Percentiles rank a stretch among this genome's conserved stretches.
Evolutionary conservation across 1,284 basidiomycete genomes (phyloP).

Genomic region (Heterobasidion occidentale): DNA sequence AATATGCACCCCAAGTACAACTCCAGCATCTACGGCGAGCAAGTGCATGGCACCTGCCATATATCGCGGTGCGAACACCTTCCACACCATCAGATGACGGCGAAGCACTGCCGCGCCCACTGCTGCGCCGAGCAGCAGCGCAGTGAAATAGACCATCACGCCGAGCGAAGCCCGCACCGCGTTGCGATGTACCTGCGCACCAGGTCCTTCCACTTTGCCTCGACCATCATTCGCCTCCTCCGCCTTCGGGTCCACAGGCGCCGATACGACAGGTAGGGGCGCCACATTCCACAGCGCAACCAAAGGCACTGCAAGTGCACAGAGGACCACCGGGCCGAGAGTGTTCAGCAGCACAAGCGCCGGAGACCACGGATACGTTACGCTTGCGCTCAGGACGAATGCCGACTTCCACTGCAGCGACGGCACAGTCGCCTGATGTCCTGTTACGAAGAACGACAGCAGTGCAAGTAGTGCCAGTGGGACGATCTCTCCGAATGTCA

Average conservation of each 20-base stretch:
- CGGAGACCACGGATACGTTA: constrained; percentile 73
- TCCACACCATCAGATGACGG: constrained; percentile 98
- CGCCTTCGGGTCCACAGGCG: not conserved
- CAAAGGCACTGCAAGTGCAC: constrained; percentile 62
- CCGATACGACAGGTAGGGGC: constrained; percentile 4
- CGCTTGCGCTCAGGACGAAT: constrained; percentile 65
- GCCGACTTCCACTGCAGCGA: constrained; percentile 96
- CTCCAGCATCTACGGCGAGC: constrained; percentile 46
- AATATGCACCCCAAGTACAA: constrained; percentile 40
- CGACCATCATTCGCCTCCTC: no score
- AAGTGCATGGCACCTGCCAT: constrained; percentile 64
- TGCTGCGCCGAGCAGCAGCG: constrained; percentile 65
- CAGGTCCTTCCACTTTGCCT: not conserved
- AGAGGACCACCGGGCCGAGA: constrained; percentile 63
- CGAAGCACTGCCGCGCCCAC: constrained; percentile 72
- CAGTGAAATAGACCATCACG: constrained; percentile 63
- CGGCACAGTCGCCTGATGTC: constrained; percentile 86
- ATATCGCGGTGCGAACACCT: constrained; percentile 93
- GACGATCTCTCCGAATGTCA: constrained; percentile 58
- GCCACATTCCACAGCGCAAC: constrained; percentile 82
- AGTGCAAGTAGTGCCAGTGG: constrained; percentile 72
- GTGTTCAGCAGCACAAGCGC: constrained; percentile 79
- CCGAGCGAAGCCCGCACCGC: constrained; percentile 47
- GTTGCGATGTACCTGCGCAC: constrained; percentile 16
- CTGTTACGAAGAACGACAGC: constrained; percentile 80